A percentile compares a stretch with the other conserved stretches of the same genome.
Conservation (phyloP, 2,329 filamentous ascomycete species). For the Dendryphion nanum region DNA sequence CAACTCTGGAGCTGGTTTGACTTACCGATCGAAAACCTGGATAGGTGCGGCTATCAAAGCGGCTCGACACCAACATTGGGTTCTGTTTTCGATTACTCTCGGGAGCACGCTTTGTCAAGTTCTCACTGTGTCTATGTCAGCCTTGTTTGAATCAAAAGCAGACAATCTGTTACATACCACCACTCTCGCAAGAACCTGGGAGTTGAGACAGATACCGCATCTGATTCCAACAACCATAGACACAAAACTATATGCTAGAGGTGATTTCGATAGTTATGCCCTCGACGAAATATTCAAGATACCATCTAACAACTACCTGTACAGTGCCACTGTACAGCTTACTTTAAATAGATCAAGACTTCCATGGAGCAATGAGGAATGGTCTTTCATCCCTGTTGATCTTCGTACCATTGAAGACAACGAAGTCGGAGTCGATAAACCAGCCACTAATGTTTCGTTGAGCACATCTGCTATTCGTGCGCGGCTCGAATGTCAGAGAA, state of each 20-base stretch:
- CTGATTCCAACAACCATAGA: too few species aligned
- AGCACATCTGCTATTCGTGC: background rate
- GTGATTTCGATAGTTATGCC: background rate
- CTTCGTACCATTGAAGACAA: background rate
- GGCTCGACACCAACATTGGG: constrained; percentile 10
- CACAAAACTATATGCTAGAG: background rate
- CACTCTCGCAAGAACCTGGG: constrained; percentile 1
- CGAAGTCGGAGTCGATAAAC: background rate
- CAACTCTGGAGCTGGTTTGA: constrained; percentile 10
- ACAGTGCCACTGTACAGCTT: constrained; percentile 10
- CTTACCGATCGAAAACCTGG: constrained; percentile 18
- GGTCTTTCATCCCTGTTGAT: background rate
- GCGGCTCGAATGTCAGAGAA: background rate
- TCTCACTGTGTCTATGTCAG: constrained; percentile 16
- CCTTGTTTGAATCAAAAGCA: constrained; percentile 14
- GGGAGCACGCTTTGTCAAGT: constrained; percentile 14
- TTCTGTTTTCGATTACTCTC: constrained; percentile 11
- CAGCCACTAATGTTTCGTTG: background rate
- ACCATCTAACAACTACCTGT: constrained; percentile 2
- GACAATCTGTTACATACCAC: background rate
- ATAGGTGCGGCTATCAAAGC: constrained; percentile 13
- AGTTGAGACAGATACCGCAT: constrained; percentile 10
- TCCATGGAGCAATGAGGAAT: constrained; percentile 10
- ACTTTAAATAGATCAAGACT: constrained; percentile 9
- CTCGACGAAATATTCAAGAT: background rate